Percentiles rank a stretch among this genome's conserved stretches.
Conservation (phyloP, 371 early-diverging fungal genomes). For the Mucor saturninus region DNA sequence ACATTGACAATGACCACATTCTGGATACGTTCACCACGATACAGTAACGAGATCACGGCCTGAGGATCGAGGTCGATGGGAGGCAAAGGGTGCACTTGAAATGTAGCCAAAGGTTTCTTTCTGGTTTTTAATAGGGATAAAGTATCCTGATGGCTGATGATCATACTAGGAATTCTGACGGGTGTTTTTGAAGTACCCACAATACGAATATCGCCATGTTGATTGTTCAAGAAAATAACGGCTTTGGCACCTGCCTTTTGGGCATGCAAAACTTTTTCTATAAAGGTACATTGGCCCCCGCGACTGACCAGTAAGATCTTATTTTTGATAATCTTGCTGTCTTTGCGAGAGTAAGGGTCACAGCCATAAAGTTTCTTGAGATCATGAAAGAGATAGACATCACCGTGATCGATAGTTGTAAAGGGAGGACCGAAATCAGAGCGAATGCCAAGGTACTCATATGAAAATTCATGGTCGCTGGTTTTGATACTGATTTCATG, state of each 20-base stretch:
- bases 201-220: neutral
- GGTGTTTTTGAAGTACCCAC: no score
- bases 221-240: slow-evolving; percentile 41
- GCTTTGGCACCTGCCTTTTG: slow-evolving; percentile 56
- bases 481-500: slow-evolving; percentile 15
- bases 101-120: neutral
- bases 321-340: slow-evolving; percentile 26
- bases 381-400: neutral
- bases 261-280: slow-evolving; percentile 48
- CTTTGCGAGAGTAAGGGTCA: slow-evolving; percentile 30
- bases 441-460: slow-evolving; percentile 11
- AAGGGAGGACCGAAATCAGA: slow-evolving; percentile 12
- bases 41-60: neutral
- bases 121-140: slow-evolving; percentile 1
- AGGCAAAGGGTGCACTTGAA: slow-evolving; percentile 1
- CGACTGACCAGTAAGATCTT: slow-evolving; percentile 50
- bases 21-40: neutral
- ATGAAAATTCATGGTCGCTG: slow-evolving; percentile 1
- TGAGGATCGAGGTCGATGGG: slow-evolving; percentile 8
- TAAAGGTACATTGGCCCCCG: slow-evolving; percentile 52
- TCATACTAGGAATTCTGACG: slow-evolving; percentile 12
- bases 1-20: slow-evolving; percentile 6
- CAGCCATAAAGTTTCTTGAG: slow-evolving; percentile 35
- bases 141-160: slow-evolving; percentile 7
- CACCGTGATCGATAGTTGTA: neutral